These are phyloP conservation scores for Fusarium heterosporum DNA, from an alignment of 2,329 filamentous ascomycete genomes.

Conservation along the genomic window DNA sequence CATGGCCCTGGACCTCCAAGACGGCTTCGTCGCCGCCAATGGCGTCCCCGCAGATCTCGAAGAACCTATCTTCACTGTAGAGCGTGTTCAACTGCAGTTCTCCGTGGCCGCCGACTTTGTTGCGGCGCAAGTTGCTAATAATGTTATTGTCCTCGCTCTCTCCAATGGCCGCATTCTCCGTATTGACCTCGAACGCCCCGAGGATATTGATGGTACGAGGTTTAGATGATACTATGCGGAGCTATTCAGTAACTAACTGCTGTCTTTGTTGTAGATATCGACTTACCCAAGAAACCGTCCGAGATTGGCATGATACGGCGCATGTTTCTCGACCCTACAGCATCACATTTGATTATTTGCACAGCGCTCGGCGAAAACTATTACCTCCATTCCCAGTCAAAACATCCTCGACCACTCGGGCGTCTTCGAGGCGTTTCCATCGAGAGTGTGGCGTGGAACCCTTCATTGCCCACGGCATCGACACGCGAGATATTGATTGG, in stretches of 20 bases:
- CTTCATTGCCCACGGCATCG: conserved; percentile 89
- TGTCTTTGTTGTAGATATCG: conserved; percentile 75
- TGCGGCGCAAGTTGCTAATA: conserved; percentile 95
- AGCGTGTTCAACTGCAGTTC: conserved; percentile 93
- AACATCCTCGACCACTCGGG: conserved; percentile 83
- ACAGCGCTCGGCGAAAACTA: conserved; percentile 95
- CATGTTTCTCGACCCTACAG: conserved; percentile 97
- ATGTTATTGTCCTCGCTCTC: conserved; percentile 91
- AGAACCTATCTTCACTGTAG: conserved; percentile 92
- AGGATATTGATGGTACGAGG: conserved; percentile 86
- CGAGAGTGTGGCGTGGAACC: conserved; percentile 94
- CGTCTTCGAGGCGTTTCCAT: conserved; percentile 88
- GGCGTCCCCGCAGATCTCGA: conserved; percentile 68
- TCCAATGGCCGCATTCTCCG: conserved; percentile 92
- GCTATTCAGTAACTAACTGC: conserved; percentile 20
- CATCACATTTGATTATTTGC: conserved; percentile 91
- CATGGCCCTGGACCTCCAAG: conserved; percentile 57
- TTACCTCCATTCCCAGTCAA: conserved; percentile 95
- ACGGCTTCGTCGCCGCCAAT: conserved; percentile 76
- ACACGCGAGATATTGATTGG: conserved; percentile 95
- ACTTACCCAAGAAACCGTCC: conserved; percentile 91
- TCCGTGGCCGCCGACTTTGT: conserved; percentile 95
- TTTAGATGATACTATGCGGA: background rate
- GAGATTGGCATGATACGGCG: conserved; percentile 93
- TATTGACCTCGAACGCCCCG: conserved; percentile 92